Evolutionary conservation across 495 filamentous ascomycete genomes (phyloP), one percentile per base, ranked within the genome.

Genomic region (Trichoderma orchidacearum): DNA sequence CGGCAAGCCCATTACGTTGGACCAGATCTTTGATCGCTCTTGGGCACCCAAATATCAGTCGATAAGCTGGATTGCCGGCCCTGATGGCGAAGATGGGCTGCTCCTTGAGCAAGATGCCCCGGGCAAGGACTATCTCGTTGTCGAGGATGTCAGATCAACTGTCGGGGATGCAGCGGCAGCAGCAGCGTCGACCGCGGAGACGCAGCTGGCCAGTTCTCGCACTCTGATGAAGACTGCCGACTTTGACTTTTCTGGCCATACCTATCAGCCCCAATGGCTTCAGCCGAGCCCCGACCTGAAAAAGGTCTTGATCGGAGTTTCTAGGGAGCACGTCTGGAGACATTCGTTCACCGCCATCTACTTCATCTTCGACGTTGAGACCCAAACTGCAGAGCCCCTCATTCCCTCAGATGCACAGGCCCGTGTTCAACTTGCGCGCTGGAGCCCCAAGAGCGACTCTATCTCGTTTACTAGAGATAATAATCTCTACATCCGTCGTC

Each of bases 311-410:
- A 69, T 96, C 30, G 74, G 83, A 34, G 91, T 90, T 4, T 74
- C 89, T 35, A 62, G 73, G 3, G 62, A 80, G 66, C 77, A 79
- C 56, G 91, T 94, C 62, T 98, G 90, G 90, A 79, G 93, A 60
- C 84, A 96, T 68, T 96, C 91, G 0, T 91, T 77, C 60, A 87
- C 79, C 51, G 92, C 83, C 0, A 72, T 77, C 13, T 98, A 95
- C 68, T 98, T 89, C 88, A 84, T 98, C 53, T 90, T 96, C 58
- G 89, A 98, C 66, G 92, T 97, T 31, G 81, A 78, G 21, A 86
- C 81, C 2, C 91, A 96, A 64, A 81, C 72, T 6, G 89, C 77
- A 1, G 77, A 94, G 63, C 83, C 93, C 1, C 66, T 98, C 58
- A 84, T 96, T 60, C 87, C 87, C 3, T 68, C 69, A 6, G 75